Evolutionary conservation across 352 stramenopile species (phyloP).

Genomic region (Globisporangium camurandrum): DNA sequence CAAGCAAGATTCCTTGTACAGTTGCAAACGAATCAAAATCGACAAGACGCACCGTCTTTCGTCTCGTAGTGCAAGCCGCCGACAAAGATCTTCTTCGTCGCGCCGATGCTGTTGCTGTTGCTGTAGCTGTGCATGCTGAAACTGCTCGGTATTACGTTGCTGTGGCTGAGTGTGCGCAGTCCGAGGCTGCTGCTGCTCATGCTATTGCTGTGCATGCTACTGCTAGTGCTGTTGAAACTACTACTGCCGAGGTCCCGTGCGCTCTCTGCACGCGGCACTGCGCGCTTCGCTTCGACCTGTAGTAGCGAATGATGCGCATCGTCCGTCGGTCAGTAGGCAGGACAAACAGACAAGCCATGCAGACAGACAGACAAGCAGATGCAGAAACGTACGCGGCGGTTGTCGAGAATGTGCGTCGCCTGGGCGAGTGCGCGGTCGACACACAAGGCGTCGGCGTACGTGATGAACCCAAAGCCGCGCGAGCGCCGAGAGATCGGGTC

Average conservation of each 20-base stretch:
- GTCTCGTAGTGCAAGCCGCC: constrained; percentile 91
- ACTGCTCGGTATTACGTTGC: constrained; percentile 39
- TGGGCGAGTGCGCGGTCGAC: constrained; percentile 87
- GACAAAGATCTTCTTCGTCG: constrained; percentile 91
- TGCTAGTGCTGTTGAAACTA: constrained; percentile 8
- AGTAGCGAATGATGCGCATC: too few species aligned
- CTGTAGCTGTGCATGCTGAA: constrained; percentile 29
- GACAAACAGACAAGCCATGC: too few species aligned
- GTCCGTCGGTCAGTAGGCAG: too few species aligned
- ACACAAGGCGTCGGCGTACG: constrained; percentile 81
- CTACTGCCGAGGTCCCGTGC: constrained; percentile 49
- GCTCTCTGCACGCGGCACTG: constrained; percentile 84
- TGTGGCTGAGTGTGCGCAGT: constrained; percentile 43
- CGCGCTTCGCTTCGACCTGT: constrained; percentile 89
- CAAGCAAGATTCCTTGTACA: too few species aligned
- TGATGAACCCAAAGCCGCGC: constrained; percentile 92
- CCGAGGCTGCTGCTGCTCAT: constrained; percentile 23
- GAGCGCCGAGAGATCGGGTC: constrained; percentile 88
- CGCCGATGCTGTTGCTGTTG: constrained; percentile 49
- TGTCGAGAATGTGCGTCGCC: constrained; percentile 88
- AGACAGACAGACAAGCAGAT: background rate
- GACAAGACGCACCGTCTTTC: constrained; percentile 87
- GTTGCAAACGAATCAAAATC: too few species aligned
- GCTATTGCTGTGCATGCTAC: too few species aligned
- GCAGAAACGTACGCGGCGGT: constrained; percentile 52